Base-by-base conservation (phyloP, 1,284 basidiomycete genomes). In the Singerocomus inundabilis region DNA sequence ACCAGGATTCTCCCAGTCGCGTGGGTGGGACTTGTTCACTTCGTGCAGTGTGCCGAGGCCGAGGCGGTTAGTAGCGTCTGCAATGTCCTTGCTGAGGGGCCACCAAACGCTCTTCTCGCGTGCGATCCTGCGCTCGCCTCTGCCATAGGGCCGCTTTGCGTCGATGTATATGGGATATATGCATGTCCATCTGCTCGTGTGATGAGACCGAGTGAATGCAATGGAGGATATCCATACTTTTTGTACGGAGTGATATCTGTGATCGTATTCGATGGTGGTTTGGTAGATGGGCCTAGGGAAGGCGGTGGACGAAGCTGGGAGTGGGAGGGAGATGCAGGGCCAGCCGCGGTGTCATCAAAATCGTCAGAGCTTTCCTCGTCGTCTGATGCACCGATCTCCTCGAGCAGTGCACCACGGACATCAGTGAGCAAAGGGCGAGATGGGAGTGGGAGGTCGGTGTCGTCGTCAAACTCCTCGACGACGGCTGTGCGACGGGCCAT, bases 161-260 rank as follows among this genome's bases (percentile, higher is more conserved):
- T 99, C 96, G 57, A 98, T 85, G 72, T 98, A 98, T 62, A 97
- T 90, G 4, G 96, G 96, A 68, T 99, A 99, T 63, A 98, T 81
- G 59, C 89, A 88, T 52, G 91, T 88, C 94, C 94, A 98, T 62
- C 92, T 93, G 63, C 11, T 54, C 28, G 13, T 4, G 45, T 28
- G 47, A 44, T 52, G 40, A 54, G 57, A 28, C 0, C 0, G 31
- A 7, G 35, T 34, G 10, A 12, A 26, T 1, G 21, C 2, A 25
- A 24, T 21, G 35, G 38, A 45, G 9, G 53, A 28, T 28, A 48
- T 18, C 73, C 78, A 61, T 63, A 90, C 87, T 76, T 80, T 74
- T 90, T 90, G 66, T 89, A 90, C 9, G 86, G 85, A 31, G 85
- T 87, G 59, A 84, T 81, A 62, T 90, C 87, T 25, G 79, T 83